A percentile compares a stretch with the other conserved stretches of the same genome.
phyloP scores from a whole-genome alignment of 768 basidiomycete species.

The Mycena olivaceomarginata region DNA sequence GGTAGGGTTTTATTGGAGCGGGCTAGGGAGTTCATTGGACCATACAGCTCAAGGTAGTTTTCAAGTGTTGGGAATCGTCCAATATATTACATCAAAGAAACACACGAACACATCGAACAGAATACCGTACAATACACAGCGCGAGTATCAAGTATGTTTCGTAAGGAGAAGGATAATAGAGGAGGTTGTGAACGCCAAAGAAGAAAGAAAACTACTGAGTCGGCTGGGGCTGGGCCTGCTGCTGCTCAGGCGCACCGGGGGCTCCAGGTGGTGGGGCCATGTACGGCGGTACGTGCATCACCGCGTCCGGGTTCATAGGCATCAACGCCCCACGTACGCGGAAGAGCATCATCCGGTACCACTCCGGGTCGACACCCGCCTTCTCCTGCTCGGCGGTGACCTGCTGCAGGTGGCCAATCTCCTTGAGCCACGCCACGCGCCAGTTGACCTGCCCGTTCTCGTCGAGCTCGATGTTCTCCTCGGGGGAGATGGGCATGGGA shows the following conservation, averaged over 20 bases:
- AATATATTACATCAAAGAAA: conserved; percentile 4
- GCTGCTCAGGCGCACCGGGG: conserved; percentile 61
- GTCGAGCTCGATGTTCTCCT: conserved; percentile 82
- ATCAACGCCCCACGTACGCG: conserved; percentile 86
- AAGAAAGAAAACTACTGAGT: conserved; percentile 15
- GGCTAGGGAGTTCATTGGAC: no score
- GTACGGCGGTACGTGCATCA: conserved; percentile 62
- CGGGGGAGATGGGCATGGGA: conserved; percentile 76
- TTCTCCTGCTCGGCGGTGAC: conserved; percentile 91
- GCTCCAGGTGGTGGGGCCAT: conserved; percentile 49
- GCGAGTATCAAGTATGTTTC: conserved; percentile 19
- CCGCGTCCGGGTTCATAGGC: conserved; percentile 71
- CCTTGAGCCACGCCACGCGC: conserved; percentile 88
- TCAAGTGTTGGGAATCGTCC: conserved; percentile 7
- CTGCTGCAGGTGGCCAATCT: conserved; percentile 84
- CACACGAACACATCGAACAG: conserved; percentile 23
- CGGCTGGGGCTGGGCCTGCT: conserved; percentile 60
- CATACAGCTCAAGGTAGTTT: no score
- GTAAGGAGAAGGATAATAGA: conserved; percentile 9
- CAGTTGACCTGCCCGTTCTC: conserved; percentile 89
- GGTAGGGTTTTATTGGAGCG: no score
- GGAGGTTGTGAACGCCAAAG: neutral
- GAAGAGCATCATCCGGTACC: conserved; percentile 91
- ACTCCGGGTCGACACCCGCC: conserved; percentile 86
- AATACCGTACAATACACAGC: conserved; percentile 22